These are phyloP conservation scores for Elasticomyces elasticus DNA, from an alignment of 495 filamentous ascomycete genomes.

Conservation along the genomic window DNA sequence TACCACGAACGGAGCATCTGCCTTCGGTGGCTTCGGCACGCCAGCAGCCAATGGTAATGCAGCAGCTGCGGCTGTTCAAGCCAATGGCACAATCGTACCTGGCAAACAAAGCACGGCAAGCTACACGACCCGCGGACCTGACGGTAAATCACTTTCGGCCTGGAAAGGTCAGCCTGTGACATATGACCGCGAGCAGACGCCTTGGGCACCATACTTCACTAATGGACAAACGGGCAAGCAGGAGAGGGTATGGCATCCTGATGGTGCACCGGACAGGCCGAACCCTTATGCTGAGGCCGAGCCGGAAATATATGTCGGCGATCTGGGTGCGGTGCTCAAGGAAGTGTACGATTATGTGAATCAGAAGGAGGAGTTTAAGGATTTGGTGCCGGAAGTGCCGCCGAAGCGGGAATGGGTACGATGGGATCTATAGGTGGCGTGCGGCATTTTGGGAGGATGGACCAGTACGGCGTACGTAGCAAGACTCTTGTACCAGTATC, in stretches of 20 bases:
- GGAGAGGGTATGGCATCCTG: constrained; percentile 57
- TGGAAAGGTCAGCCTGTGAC: constrained; percentile 50
- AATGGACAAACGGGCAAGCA: constrained; percentile 41
- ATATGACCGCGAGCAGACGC: constrained; percentile 30
- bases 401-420: constrained; percentile 62
- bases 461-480: background rate
- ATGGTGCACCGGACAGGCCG: constrained; percentile 46
- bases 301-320: constrained; percentile 39
- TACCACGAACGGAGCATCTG: no score
- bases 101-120: constrained; percentile 1
- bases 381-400: constrained; percentile 59
- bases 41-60: background rate
- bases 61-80: background rate
- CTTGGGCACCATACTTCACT: constrained; percentile 38
- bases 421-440: constrained; percentile 43
- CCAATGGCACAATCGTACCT: background rate
- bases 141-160: constrained; percentile 24
- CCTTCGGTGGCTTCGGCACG: background rate
- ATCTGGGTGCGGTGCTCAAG: constrained; percentile 42
- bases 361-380: constrained; percentile 52
- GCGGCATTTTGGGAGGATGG: constrained; percentile 11
- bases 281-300: constrained; percentile 35
- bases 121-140: background rate
- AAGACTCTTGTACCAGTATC: no score
- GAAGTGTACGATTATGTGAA: constrained; percentile 49